Evolutionary conservation across 2,329 filamentous ascomycete genomes (phyloP), one percentile per base, ranked within the genome.

Genomic region (Sporothrix variecibatus): DNA sequence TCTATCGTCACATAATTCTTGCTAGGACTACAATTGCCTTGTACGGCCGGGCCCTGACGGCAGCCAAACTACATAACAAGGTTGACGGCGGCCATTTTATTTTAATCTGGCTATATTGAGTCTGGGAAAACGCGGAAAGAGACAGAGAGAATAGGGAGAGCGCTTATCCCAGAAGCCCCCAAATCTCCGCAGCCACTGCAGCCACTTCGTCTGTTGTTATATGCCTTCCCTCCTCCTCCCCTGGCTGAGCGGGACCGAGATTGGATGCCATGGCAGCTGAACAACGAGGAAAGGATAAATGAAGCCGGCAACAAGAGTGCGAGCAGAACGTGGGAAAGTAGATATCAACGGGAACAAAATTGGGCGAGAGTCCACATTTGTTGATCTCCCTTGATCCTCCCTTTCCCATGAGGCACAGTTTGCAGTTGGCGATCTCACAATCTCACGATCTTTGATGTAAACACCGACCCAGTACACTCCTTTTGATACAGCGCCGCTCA

Each of bases 51-150:
- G n/a, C n/a, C n/a, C n/a, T n/a, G n/a, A n/a, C n/a, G n/a, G n/a
- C n/a, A n/a, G n/a, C n/a, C n/a, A n/a, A 7, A 26, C 23, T 28
- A 17, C 46, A 49, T 15, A 56, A 28, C 23, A 56, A 28, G 23
- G 53, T 28, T 56, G 8, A 26, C 8, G 23, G 53, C 53, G 23
- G 53, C 23, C 23, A 20, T n/a, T 51, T n/a, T 51, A 23, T n/a
- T 62, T 38, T 62, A 62, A 62, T 62, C 31, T 62, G 58, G 58
- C 2, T 62, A 62, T 62, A 38, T 62, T 62, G 20, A 31, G 56
- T 1, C 20, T 62, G 58, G 58, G 58, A 15, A 26, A 26, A 60
- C 4, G 15, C 9, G 46, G 46, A 49, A 20, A 49, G 17, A 7
- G 3, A 49, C 6, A 49, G 17, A 49, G 17, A 12, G 15, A 7